Base-by-base conservation (phyloP, 2,329 filamentous ascomycete genomes). In the Epichloe elymi region DNA sequence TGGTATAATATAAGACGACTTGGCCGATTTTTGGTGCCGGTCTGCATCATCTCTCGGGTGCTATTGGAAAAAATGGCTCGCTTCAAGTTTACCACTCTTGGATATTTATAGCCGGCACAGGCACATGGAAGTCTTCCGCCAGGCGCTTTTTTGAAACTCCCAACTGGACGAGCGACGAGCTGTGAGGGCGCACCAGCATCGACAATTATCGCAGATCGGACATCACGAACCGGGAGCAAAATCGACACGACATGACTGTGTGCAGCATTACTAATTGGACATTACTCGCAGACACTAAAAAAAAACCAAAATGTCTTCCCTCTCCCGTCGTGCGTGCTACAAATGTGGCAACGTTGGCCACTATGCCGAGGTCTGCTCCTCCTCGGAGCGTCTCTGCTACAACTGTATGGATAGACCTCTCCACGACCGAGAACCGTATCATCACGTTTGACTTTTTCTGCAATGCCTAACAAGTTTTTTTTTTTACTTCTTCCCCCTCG, bases 311-410 rank as follows among this genome's bases (percentile, higher is more conserved):
- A 90, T 89, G 85, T 85, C 86, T 72, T 86, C 83, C 55, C 78
- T 89, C 62, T 87, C 85, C 66, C 85, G 86, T 70, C 84, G 86
- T 71, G 85, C 85, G 61, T 90, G 86, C 78, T 87, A 87, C 76
- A 87, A 84, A 70, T 84, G 80, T 72, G 86, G 86, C 74, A 88
- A 89, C 64, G 84, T 89, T 68, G 85, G 85, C 69, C 85, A 89
- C 69, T 83, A 80, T 59, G 75, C 74, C 66, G 90, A 97, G 79
- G 90, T 95, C 61, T 98, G 93, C 85, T 93, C 91, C 56, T 96
- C 91, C 54, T 86, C 90, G 54, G 91, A 98, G 79, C 88, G 93
- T 66, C 86, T 98, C 65, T 98, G 93, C 85, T 98, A 98, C 76
- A 98, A 98, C 79, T 98, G 93, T 90, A 76, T 69, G 84, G 73